A percentile compares a stretch with the other conserved stretches of the same genome.
phyloP scores from a whole-genome alignment of 1,284 basidiomycete species.

The Sporisorium exsertum region DNA sequence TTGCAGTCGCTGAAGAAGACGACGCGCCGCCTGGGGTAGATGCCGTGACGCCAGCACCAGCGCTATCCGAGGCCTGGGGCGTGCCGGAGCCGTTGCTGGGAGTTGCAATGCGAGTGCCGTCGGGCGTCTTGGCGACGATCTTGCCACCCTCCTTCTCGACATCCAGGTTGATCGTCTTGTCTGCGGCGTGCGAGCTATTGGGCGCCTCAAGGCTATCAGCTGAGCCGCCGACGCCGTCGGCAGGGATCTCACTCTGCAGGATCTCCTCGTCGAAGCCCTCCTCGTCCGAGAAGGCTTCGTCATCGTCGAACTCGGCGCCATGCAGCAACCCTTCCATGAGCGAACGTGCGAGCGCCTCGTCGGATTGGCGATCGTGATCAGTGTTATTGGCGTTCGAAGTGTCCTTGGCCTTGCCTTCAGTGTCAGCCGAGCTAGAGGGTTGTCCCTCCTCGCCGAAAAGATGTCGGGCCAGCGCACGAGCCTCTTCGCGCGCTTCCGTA shows the following conservation, averaged over 20 bases:
- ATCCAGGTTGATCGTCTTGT: conserved; percentile 61
- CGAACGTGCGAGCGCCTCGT: conserved; percentile 54
- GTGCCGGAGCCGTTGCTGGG: conserved; percentile 73
- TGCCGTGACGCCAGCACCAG: conserved; percentile 56
- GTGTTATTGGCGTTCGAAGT: conserved; percentile 1
- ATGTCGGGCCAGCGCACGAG: conserved; percentile 33
- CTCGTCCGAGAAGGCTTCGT: conserved; percentile 57
- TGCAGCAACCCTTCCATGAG: conserved; percentile 58
- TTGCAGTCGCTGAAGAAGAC: conserved; percentile 24
- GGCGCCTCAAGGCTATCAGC: conserved; percentile 12
- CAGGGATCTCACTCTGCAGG: conserved; percentile 53
- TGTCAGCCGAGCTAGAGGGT: conserved; percentile 25
- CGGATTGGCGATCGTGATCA: conserved; percentile 29
- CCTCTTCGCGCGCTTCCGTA: conserved; percentile 33
- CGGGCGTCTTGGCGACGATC: conserved; percentile 93
- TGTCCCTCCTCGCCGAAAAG: conserved; percentile 32
- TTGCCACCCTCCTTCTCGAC: conserved; percentile 71
- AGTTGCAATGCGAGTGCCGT: conserved; percentile 91
- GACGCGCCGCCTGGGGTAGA: conserved; percentile 24
- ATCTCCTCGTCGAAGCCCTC: conserved; percentile 62
- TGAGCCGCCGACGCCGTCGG: conserved; percentile 31
- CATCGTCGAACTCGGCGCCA: conserved; percentile 55
- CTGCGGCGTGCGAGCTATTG: conserved; percentile 31
- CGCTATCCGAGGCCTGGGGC: conserved; percentile 47
- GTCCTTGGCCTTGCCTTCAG: conserved; percentile 19